phyloP scores from a whole-genome alignment of 2,329 filamentous ascomycete genomes.

The Colletotrichum navitas region DNA sequence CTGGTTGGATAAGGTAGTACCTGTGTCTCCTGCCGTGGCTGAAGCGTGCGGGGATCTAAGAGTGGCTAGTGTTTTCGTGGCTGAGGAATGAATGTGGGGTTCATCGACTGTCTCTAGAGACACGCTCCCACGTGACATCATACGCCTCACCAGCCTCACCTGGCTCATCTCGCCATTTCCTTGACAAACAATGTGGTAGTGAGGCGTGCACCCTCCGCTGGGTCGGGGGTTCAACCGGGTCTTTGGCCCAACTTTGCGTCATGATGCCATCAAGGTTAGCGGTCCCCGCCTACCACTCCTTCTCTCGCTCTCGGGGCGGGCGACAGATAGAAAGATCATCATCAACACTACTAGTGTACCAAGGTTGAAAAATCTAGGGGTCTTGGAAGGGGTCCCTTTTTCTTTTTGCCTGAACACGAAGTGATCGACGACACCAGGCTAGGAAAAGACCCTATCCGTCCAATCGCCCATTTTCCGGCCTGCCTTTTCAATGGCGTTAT shows the following conservation, averaged over 20 bases:
- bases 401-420: conserved; percentile 8
- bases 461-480: background rate
- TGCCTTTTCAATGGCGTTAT: background rate
- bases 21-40: conserved; percentile 9
- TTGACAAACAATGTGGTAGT: conserved; percentile 1
- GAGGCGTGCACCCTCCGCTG: background rate
- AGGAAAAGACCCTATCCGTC: background rate
- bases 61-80: conserved; percentile 1
- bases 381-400: background rate
- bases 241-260: conserved; percentile 40
- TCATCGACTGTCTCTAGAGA: background rate
- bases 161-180: background rate
- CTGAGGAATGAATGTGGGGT: background rate
- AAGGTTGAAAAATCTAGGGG: background rate
- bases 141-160: background rate
- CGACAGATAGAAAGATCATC: background rate
- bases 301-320: background rate
- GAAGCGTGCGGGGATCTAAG: rapidly evolving
- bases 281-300: background rate
- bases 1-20: background rate
- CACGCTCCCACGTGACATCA: background rate
- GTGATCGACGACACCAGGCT: conserved; percentile 4
- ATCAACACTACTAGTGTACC: background rate
- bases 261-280: conserved; percentile 36
- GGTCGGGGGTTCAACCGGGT: background rate